phyloP scores from a whole-genome alignment of 2,329 filamentous ascomycete species.

The Xylariaceae sp. region DNA sequence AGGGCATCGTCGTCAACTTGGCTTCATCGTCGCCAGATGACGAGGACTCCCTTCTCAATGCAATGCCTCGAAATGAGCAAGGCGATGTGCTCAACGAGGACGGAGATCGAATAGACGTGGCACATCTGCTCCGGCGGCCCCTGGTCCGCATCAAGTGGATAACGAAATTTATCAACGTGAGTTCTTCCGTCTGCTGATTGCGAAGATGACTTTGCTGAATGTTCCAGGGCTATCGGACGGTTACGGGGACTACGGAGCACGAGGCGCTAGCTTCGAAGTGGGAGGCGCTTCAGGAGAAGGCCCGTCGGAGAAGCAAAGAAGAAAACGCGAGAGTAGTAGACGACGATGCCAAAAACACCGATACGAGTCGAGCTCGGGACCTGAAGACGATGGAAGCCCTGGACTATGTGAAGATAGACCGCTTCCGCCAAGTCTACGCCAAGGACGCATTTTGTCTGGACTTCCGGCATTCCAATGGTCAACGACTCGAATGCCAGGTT shows the following conservation, averaged over 20 bases:
- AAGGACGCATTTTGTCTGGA: conserved; percentile 86
- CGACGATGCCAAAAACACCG: conserved; percentile 77
- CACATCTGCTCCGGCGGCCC: conserved; percentile 83
- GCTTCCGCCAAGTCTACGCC: conserved; percentile 74
- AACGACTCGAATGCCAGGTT: conserved; percentile 80
- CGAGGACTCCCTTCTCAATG: conserved; percentile 51
- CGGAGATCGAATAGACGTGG: conserved; percentile 88
- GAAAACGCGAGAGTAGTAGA: conserved; percentile 71
- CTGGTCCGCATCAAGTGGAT: conserved; percentile 84
- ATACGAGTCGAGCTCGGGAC: conserved; percentile 73
- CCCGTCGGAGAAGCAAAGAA: conserved; percentile 65
- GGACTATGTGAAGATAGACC: conserved; percentile 63
- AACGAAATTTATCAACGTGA: conserved; percentile 70
- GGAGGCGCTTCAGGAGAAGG: conserved; percentile 66
- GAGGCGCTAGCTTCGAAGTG: conserved; percentile 55
- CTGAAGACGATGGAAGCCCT: conserved; percentile 67
- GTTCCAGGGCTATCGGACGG: conserved; percentile 49
- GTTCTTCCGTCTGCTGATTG: conserved; percentile 4
- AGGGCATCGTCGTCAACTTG: conserved; percentile 89
- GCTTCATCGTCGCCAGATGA: conserved; percentile 60
- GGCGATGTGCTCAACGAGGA: conserved; percentile 64
- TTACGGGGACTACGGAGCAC: conserved; percentile 45
- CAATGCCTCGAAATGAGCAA: conserved; percentile 52
- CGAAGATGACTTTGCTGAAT: conserved; percentile 23
- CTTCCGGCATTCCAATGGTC: conserved; percentile 79